Percentiles rank a stretch among this genome's conserved stretches.
Evolutionary conservation across 2,329 filamentous ascomycete species (phyloP).

Genomic region (Cytospora schulzeri): DNA sequence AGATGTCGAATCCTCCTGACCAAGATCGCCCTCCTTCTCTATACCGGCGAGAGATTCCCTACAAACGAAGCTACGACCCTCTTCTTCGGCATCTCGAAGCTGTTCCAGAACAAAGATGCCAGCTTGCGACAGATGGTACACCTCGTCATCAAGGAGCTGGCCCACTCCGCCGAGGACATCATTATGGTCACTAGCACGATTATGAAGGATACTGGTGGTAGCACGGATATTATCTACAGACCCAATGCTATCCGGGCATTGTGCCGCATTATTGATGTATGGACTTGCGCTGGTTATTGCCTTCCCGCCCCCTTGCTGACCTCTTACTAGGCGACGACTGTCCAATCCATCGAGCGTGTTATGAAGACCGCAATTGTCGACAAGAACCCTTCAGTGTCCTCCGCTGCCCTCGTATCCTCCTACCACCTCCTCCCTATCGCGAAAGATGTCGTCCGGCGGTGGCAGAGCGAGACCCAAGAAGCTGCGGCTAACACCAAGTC

Average conservation of each 20-base stretch:
- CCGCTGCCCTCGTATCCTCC: slow-evolving; percentile 91
- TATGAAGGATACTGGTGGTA: slow-evolving; percentile 98
- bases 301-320: slow-evolving; percentile 26
- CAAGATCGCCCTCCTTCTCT: slow-evolving; percentile 94
- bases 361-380: slow-evolving; percentile 99
- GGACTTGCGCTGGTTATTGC: slow-evolving; percentile 36
- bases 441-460: slow-evolving; percentile 90
- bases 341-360: slow-evolving; percentile 95
- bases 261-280: slow-evolving; percentile 94
- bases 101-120: slow-evolving; percentile 99
- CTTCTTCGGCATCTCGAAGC: slow-evolving; percentile 98
- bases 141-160: slow-evolving; percentile 95
- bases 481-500: slow-evolving; percentile 89
- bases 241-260: slow-evolving; percentile 95
- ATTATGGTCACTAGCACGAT: slow-evolving; percentile 99
- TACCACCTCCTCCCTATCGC: slow-evolving; percentile 97
- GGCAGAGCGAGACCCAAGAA: slow-evolving; percentile 98
- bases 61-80: slow-evolving; percentile 96
- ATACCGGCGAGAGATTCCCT: slow-evolving; percentile 95
- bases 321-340: slow-evolving; percentile 74
- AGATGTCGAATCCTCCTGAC: slow-evolving; percentile 97
- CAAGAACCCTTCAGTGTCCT: slow-evolving; percentile 96
- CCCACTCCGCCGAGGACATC: slow-evolving; percentile 93
- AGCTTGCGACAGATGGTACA: slow-evolving; percentile 98
- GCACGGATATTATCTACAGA: slow-evolving; percentile 90